Base-by-base conservation (phyloP, 2,329 filamentous ascomycete genomes). In the Beauveria pseudobassiana region DNA sequence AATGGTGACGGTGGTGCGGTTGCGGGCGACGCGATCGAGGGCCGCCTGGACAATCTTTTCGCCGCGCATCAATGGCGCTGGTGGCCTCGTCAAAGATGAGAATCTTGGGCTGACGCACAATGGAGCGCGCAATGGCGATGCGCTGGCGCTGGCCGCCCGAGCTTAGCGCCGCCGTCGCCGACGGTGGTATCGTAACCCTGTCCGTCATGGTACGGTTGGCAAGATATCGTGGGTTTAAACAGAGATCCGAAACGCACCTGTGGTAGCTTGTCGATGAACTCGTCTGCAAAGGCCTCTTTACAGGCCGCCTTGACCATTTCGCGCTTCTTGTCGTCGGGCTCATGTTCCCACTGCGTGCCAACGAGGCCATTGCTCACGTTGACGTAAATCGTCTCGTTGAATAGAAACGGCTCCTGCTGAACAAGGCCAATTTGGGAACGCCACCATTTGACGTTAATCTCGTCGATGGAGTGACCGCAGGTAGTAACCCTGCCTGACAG, bases 81-180 rank as follows among this genome's bases (percentile, higher is more conserved):
- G 89, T 92, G 0, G 90, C 89, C 72, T 93, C 89, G 68, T 95
- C 89, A 8, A 95, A 77, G 42, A 93, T 86, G 3, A 91, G 77
- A 46, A 91, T 89, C 16, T 82, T 77, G 0, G 88, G 88, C 22
- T 83, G 76, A 2, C 88, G 79, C 2, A 88, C 81, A 1, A 91
- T 77, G 1, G 88, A 88, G 5, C 88, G 80, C 0, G 88, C 88
- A 62, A 90, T 89, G 14, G 85, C 82, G 10, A 91, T 73, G 20
- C 88, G 82, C 73, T 91, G 88, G 63, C 87, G 87, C 74, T 90
- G 88, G 65, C 86, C 91, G n/a, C 90, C 89, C 12, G 88, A 96
- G 77, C 70, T 90, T 91, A 53, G 88, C 87, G 5, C 91, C 91
- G 30, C 83, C 83, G 69, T 93, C 90, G 1, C 91, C 91, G 1